phyloP scores from a whole-genome alignment of 1,284 basidiomycete species.

The Fistulina hepatica region DNA sequence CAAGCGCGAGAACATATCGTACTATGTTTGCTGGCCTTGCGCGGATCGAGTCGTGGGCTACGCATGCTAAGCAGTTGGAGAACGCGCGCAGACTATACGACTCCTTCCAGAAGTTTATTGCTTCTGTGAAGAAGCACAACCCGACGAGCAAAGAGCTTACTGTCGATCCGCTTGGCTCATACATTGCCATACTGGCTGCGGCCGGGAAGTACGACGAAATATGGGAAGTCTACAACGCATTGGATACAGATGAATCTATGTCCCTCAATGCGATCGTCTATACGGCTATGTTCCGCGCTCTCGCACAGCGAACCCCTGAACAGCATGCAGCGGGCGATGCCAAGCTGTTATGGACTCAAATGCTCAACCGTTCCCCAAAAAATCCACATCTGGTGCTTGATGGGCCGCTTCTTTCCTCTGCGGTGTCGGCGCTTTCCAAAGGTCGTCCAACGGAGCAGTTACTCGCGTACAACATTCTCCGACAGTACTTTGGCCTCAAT shows the following conservation, averaged over 20 bases:
- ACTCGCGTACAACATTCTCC: constrained; percentile 50
- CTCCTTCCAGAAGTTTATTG: constrained; percentile 37
- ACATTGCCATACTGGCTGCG: constrained; percentile 52
- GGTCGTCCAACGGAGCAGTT: constrained; percentile 48
- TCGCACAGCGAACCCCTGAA: constrained; percentile 24
- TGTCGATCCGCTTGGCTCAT: constrained; percentile 38
- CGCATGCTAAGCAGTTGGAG: constrained; percentile 43
- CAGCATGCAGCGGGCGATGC: constrained; percentile 29
- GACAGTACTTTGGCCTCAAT: constrained; percentile 51
- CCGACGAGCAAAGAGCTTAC: constrained; percentile 35
- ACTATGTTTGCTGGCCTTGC: constrained; percentile 54
- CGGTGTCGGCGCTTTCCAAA: constrained; percentile 39
- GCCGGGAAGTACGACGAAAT: constrained; percentile 47
- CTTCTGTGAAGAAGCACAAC: constrained; percentile 36
- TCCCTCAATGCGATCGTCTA: constrained; percentile 47
- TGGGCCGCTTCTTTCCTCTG: too few species aligned
- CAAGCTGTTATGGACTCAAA: constrained; percentile 54
- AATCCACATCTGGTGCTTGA: constrained; percentile 45
- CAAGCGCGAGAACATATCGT: constrained; percentile 50
- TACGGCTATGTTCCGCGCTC: constrained; percentile 48
- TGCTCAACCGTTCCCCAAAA: constrained; percentile 42
- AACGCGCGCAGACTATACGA: constrained; percentile 50
- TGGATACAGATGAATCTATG: constrained; percentile 46
- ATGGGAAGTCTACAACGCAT: constrained; percentile 59
- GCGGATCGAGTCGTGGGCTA: constrained; percentile 46